A percentile compares a stretch with the other conserved stretches of the same genome.
Conservation (phyloP, 345 rosid genomes). For the Hibiscus syriacus region DNA sequence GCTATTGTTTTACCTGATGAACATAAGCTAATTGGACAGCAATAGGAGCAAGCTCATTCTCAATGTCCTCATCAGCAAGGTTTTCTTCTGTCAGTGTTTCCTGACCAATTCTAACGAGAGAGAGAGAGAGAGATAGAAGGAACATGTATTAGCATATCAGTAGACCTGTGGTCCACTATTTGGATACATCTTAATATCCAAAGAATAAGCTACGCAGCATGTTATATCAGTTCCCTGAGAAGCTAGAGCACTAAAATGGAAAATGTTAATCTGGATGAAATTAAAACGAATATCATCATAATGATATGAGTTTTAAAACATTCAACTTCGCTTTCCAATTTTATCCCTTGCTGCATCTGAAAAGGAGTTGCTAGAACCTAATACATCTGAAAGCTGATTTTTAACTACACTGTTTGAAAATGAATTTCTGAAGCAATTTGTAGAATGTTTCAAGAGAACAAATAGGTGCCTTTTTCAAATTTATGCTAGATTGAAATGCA, state of each 20-base stretch:
- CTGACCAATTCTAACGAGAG: conserved; percentile 70
- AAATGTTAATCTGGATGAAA: not conserved
- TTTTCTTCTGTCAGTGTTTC: conserved; percentile 70
- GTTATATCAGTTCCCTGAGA: not conserved
- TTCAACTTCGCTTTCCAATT: not conserved
- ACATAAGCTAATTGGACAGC: conserved; percentile 81
- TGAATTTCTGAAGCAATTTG: not conserved
- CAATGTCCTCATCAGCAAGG: conserved; percentile 69
- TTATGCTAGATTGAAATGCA: not conserved
- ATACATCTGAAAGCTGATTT: not conserved
- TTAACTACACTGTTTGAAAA: not conserved
- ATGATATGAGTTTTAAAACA: not conserved
- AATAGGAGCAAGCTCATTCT: conserved; percentile 80
- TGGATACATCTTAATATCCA: not conserved
- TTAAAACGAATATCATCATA: not conserved
- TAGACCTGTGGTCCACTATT: not conserved
- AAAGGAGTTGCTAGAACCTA: not conserved
- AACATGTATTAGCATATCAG: conserved; percentile 3
- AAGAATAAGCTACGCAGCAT: not conserved
- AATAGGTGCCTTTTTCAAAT: not conserved
- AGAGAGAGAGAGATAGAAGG: conserved; percentile 1
- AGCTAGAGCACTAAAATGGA: not conserved
- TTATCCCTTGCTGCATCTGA: not conserved
- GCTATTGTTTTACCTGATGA: conserved; percentile 50
- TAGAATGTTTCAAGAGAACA: not conserved